These are phyloP conservation scores for Chalaropsis thielavioides DNA, from an alignment of 2,329 filamentous ascomycete genomes.

Conservation along the genomic window DNA sequence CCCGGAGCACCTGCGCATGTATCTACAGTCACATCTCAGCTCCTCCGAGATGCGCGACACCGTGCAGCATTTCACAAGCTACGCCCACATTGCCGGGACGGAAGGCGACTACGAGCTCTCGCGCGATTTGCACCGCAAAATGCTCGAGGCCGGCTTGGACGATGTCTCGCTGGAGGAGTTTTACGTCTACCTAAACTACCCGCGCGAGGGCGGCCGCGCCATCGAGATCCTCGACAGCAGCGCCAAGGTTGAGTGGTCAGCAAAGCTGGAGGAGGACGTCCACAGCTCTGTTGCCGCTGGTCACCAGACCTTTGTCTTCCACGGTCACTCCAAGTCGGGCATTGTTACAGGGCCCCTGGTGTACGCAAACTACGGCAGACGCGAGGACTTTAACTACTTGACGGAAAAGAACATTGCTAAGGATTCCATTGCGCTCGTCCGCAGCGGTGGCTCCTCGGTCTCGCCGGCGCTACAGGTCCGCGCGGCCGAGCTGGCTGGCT, in stretches of 20 bases:
- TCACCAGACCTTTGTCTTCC: slow-evolving; percentile 64
- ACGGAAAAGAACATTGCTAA: slow-evolving; percentile 57
- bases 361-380: slow-evolving; percentile 83
- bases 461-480: slow-evolving; percentile 75
- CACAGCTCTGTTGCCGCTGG: slow-evolving; percentile 43
- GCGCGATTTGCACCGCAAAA: slow-evolving; percentile 68
- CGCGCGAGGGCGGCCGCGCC: slow-evolving; percentile 57
- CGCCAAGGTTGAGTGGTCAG: slow-evolving; percentile 54
- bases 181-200: slow-evolving; percentile 86
- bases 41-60: slow-evolving; percentile 54
- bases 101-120: slow-evolving; percentile 81
- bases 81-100: slow-evolving; percentile 85
- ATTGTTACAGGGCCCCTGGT: slow-evolving; percentile 75
- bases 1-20: slow-evolving; percentile 64
- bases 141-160: slow-evolving; percentile 58
- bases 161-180: slow-evolving; percentile 64
- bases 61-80: slow-evolving; percentile 62
- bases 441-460: slow-evolving; percentile 59
- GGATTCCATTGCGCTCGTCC: slow-evolving; percentile 67
- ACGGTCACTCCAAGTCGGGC: slow-evolving; percentile 76
- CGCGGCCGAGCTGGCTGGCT: slow-evolving; percentile 74
- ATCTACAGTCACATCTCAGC: slow-evolving; percentile 61
- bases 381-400: slow-evolving; percentile 65
- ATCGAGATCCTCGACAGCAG: slow-evolving; percentile 65
- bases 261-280: slow-evolving; percentile 63